phyloP scores from a whole-genome alignment of 768 basidiomycete species.

The Boletus rufocinnamomeus region DNA sequence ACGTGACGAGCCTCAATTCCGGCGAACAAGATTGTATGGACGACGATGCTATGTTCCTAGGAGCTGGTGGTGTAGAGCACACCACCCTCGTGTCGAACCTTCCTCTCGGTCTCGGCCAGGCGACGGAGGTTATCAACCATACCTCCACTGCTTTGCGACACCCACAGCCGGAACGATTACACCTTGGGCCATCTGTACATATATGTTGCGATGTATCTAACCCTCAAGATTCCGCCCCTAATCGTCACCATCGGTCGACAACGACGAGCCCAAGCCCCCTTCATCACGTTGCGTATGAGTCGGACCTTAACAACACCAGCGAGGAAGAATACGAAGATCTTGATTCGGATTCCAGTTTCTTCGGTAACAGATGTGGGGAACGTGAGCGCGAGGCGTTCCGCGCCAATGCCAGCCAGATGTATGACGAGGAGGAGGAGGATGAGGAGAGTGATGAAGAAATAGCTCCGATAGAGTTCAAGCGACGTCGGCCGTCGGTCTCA shows the following conservation, averaged over 20 bases:
- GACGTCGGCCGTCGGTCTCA: conserved; percentile 37
- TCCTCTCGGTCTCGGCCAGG: conserved; percentile 35
- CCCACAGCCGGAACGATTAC: conserved; percentile 35
- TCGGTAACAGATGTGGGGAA: conserved; percentile 32
- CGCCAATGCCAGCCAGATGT: conserved; percentile 37
- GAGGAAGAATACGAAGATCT: conserved; percentile 35
- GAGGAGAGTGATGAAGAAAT: conserved; percentile 41
- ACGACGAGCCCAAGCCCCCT: conserved; percentile 45
- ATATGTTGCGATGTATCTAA: conserved; percentile 27
- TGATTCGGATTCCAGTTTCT: conserved; percentile 38
- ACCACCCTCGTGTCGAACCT: conserved; percentile 38
- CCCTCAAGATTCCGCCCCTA: conserved; percentile 23
- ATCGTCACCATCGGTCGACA: conserved; percentile 32
- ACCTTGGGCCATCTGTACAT: conserved; percentile 22
- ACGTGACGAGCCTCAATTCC: conserved; percentile 46
- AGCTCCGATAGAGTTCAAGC: conserved; percentile 37
- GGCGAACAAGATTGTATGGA: conserved; percentile 48
- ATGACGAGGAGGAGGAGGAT: conserved; percentile 32
- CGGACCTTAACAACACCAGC: conserved; percentile 32
- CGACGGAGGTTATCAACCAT: conserved; percentile 25
- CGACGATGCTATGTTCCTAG: conserved; percentile 55
- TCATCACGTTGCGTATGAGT: conserved; percentile 35
- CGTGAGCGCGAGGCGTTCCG: conserved; percentile 29
- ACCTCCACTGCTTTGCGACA: conserved; percentile 25
- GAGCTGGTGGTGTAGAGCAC: conserved; percentile 47